These are phyloP conservation scores for Mercurialis annua DNA, from an alignment of 345 rosid genomes.

Conservation along the genomic window DNA sequence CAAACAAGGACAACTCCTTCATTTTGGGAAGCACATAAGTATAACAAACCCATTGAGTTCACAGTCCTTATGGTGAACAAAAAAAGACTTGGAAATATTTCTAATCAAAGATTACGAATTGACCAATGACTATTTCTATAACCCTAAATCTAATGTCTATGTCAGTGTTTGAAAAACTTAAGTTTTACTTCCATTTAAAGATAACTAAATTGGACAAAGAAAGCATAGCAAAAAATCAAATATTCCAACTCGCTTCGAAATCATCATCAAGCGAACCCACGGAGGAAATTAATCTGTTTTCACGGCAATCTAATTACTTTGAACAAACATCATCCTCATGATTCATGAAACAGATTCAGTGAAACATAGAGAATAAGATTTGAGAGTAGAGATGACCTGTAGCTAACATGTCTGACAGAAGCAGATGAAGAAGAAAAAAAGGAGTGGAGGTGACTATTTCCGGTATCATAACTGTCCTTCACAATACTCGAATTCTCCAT, in stretches of 20 bases:
- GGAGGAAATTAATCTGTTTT: not conserved
- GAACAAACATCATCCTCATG: not conserved
- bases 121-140: no score
- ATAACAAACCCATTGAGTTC: not conserved
- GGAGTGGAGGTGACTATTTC: constrained; percentile 30
- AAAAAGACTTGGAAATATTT: not conserved
- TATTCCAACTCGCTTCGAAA: not conserved
- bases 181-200: not conserved
- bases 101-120: not conserved
- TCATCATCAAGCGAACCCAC: not conserved
- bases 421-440: constrained; percentile 30
- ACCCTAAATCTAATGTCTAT: not conserved
- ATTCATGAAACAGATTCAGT: not conserved
- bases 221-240: not conserved
- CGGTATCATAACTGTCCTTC: constrained; percentile 20
- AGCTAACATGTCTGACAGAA: constrained; percentile 46
- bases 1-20: not conserved
- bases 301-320: not conserved
- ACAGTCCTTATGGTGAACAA: not conserved
- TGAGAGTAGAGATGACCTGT: constrained; percentile 32
- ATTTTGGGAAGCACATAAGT: not conserved
- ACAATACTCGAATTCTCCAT: constrained; percentile 20
- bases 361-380: not conserved
- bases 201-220: not conserved
- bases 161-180: not conserved